phyloP scores from a whole-genome alignment of 1,139 yeast genomes.

The Lodderomyces theae region DNA sequence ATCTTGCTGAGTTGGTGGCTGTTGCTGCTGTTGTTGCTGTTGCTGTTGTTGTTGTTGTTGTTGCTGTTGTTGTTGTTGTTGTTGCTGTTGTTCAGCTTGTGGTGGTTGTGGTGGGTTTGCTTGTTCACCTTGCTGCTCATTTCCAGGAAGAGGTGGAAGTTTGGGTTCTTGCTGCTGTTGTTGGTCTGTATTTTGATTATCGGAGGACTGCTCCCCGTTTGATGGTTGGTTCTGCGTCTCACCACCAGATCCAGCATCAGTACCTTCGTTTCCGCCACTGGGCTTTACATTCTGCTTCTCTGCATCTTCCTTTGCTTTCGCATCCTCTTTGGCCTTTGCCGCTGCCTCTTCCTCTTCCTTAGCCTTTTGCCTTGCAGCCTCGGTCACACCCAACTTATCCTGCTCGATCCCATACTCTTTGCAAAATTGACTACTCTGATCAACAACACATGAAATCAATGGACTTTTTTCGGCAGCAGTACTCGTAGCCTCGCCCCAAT shows the following conservation, averaged over 20 bases:
- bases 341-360: not conserved
- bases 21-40: not conserved
- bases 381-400: slow-evolving; percentile 8
- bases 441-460: slow-evolving; percentile 18
- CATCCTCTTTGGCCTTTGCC: slow-evolving; percentile 1
- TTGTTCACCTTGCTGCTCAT: slow-evolving; percentile 2
- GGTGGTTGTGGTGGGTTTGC: not conserved
- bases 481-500: slow-evolving; percentile 3
- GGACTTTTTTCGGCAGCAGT: not conserved
- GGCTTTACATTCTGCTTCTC: not conserved
- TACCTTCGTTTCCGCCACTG: not conserved
- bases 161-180: no score
- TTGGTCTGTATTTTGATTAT: not conserved
- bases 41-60: not conserved
- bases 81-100: slow-evolving; percentile 1
- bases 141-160: not conserved
- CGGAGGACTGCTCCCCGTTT: not conserved
- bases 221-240: not conserved
- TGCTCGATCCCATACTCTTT: slow-evolving; percentile 18
- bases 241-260: not conserved
- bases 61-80: not conserved
- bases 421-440: slow-evolving; percentile 19
- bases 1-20: slow-evolving; percentile 4
- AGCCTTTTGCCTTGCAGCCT: slow-evolving; percentile 4
- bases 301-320: not conserved